These are phyloP conservation scores for Henckelia pumila DNA, from an alignment of 257 asterid genomes.

Conservation along the genomic window DNA sequence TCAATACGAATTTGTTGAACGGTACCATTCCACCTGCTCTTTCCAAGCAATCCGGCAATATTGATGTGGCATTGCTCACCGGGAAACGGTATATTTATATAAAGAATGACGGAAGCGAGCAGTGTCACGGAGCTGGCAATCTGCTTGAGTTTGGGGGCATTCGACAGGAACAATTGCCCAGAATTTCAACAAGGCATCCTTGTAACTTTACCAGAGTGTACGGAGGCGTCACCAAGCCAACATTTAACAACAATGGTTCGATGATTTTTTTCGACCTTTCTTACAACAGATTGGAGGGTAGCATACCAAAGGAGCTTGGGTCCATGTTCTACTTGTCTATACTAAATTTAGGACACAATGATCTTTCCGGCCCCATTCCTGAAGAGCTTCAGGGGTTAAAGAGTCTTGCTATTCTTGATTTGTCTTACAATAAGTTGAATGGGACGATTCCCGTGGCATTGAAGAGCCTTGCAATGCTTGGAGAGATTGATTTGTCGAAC, in stretches of 20 bases:
- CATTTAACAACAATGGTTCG: constrained; percentile 86
- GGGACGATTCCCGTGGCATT: constrained; percentile 71
- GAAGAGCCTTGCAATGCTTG: constrained; percentile 61
- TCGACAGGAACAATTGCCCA: constrained; percentile 55
- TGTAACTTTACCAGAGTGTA: constrained; percentile 77
- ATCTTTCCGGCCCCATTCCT: constrained; percentile 78
- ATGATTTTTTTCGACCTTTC: constrained; percentile 94
- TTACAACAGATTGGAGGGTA: constrained; percentile 64
- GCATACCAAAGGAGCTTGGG: constrained; percentile 86
- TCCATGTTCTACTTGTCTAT: constrained; percentile 63
- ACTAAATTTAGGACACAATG: constrained; percentile 76
- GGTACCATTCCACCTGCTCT: constrained; percentile 74
- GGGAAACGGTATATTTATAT: constrained; percentile 68
- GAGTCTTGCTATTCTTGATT: constrained; percentile 75
- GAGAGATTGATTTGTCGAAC: constrained; percentile 76
- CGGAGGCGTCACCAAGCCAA: constrained; percentile 62
- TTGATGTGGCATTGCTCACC: constrained; percentile 55
- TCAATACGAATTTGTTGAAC: constrained; percentile 61
- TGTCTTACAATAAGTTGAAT: constrained; percentile 66
- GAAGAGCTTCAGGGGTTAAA: constrained; percentile 68
- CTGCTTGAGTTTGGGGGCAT: constrained; percentile 95
- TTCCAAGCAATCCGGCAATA: constrained; percentile 82
- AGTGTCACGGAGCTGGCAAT: constrained; percentile 93
- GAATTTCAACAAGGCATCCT: constrained; percentile 71
- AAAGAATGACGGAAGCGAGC: constrained; percentile 73